Base-by-base conservation (phyloP, 2,329 filamentous ascomycete genomes). In the Fragosphaeria purpurea region DNA sequence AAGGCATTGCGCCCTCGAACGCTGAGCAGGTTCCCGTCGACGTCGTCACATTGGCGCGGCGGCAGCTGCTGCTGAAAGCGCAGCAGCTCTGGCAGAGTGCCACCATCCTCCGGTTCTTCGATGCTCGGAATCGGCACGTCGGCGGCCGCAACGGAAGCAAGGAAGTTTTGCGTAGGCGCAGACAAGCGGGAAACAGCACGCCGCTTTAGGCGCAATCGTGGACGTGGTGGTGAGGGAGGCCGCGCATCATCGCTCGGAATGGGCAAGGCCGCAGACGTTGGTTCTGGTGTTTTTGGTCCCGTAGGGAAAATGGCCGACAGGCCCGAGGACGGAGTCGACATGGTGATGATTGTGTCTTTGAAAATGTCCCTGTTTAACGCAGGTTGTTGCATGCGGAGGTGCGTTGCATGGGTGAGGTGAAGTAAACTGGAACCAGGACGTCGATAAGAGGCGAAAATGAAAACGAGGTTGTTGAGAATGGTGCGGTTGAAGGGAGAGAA, bases 111-210 rank as follows among this genome's bases (percentile, higher is more conserved):
- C 47, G 77, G 73, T 54, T 76, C 70, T 63, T 84, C 80, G 50
- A 84, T 82, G 62, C 79, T 83, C 11, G 79, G 80, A 47, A 84
- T 75, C 31, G 80, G 78, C 4, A 82, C 68, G 60, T 84, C 80
- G 53, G 79, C 80, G 13, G 79, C 79, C 43, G 78, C 80, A 51
- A 84, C 80, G 4, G 79, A 83, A 3, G 79, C 80, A n/a, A 84
- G 72, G 59, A 84, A 84, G 47, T 83, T 78, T 59, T 81, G 72
- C 1, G 80, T 83, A 2, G 80, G 79, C 39, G 79, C 79, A 52
- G 71, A 64, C 9, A 77, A 67, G 42, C 56, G 56, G 31, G 76
- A 72, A 39, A 71, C 70, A 59, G 73, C 70, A 58, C 77, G 77
- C 58, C 74, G 72, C 63, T 78, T 78, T 53, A 82, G 63, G 56